phyloP scores from a whole-genome alignment of 31 red algal species.

The Bonnemaisonia californica region DNA sequence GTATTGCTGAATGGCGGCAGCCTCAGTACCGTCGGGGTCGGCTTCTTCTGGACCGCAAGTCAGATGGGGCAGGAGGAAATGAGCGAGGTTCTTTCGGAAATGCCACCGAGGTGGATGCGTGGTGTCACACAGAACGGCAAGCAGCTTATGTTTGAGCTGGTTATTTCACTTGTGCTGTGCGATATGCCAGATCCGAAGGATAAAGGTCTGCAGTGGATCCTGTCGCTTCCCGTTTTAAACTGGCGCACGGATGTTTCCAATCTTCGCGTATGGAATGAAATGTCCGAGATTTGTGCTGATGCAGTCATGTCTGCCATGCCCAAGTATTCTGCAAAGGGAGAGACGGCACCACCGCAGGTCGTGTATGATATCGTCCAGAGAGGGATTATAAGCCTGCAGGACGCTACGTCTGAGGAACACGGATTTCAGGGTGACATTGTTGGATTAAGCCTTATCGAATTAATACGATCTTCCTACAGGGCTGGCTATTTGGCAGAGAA shows the following conservation, averaged over 20 bases:
- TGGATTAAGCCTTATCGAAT: constrained; percentile 44
- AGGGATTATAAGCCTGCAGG: constrained; percentile 36
- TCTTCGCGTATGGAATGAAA: constrained; percentile 25
- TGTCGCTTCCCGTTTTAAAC: constrained; percentile 38
- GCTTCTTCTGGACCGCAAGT: constrained; percentile 55
- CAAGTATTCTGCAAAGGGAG: background rate
- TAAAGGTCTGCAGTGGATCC: constrained; percentile 27
- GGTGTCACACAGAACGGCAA: constrained; percentile 62
- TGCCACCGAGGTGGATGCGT: constrained; percentile 68
- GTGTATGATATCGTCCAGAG: constrained; percentile 35
- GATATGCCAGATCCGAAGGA: constrained; percentile 40
- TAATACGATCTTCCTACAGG: constrained; percentile 42
- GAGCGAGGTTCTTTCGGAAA: constrained; percentile 45
- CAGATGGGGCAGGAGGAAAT: constrained; percentile 54
- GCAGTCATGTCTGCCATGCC: constrained; percentile 32
- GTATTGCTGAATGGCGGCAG: constrained; percentile 38
- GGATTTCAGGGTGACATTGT: constrained; percentile 61
- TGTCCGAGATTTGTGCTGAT: constrained; percentile 58
- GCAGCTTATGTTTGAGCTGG: constrained; percentile 62
- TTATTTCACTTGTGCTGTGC: constrained; percentile 56
- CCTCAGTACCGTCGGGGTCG: constrained; percentile 41
- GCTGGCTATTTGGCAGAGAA: constrained; percentile 47
- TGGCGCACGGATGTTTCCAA: constrained; percentile 48
- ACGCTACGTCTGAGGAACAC: constrained; percentile 46
- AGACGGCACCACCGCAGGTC: background rate